A percentile compares a stretch with the other conserved stretches of the same genome.
Evolutionary conservation across 192 early-diverging fungal genomes (phyloP).

Genomic region (Chytriomyces confervae): DNA sequence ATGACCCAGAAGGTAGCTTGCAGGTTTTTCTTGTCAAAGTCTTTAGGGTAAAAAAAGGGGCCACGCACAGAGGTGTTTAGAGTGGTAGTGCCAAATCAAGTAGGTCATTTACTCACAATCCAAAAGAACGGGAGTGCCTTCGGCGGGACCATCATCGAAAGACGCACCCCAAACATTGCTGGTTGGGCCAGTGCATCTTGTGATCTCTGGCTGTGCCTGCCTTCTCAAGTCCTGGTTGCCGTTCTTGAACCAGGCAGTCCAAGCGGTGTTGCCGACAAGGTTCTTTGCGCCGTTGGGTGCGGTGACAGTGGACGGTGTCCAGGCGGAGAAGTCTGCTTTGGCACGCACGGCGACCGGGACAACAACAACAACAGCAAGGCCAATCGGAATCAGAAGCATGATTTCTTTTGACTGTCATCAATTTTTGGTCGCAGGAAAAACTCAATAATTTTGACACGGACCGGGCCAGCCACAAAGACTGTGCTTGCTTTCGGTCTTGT

Average conservation of each 20-base stretch:
- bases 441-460: background rate
- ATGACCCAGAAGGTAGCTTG: conserved; percentile 21
- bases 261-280: too few species aligned
- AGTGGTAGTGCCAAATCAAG: too few species aligned
- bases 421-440: background rate
- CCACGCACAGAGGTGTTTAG: background rate
- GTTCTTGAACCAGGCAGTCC: too few species aligned
- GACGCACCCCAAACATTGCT: conserved; percentile 17
- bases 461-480: too few species aligned
- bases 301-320: background rate
- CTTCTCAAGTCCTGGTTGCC: too few species aligned
- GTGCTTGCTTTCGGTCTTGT: too few species aligned
- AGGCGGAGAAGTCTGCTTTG: background rate
- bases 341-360: background rate
- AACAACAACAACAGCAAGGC: background rate
- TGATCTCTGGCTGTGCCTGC: background rate
- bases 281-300: background rate
- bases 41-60: background rate
- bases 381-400: background rate
- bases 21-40: background rate
- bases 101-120: background rate
- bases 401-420: background rate
- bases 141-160: background rate
- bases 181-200: background rate
- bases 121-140: background rate